Percentiles rank a stretch among this genome's conserved stretches.
Conservation (phyloP, 2,329 filamentous ascomycete species). For the Sarocladiaceae sp. region DNA sequence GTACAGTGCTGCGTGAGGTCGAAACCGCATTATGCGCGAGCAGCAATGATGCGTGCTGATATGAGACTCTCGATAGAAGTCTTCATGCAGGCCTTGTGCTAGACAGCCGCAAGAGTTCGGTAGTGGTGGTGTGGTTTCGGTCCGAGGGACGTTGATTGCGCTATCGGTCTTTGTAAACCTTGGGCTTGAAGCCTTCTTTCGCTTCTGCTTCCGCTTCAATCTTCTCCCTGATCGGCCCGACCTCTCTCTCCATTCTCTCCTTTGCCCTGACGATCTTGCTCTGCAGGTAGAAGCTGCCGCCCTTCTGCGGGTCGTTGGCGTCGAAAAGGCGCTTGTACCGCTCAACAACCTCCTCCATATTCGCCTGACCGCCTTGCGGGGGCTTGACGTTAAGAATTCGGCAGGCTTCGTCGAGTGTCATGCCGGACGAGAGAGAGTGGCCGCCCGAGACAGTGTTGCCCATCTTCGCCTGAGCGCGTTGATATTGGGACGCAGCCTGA, state of each 20-base stretch:
- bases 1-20: conserved; percentile 22
- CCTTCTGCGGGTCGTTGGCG: conserved; percentile 87
- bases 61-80: no score
- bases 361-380: conserved; percentile 64
- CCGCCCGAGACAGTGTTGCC: conserved; percentile 51
- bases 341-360: conserved; percentile 72
- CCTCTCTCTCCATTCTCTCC: conserved; percentile 85
- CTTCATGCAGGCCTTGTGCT: no score
- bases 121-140: neutral
- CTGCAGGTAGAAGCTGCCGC: conserved; percentile 96
- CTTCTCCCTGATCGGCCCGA: conserved; percentile 65
- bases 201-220: conserved; percentile 69
- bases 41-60: no score
- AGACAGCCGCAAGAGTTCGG: neutral
- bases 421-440: conserved; percentile 56
- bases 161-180: conserved; percentile 83
- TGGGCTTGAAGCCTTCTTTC: conserved; percentile 86
- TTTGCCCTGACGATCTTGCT: conserved; percentile 91
- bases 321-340: conserved; percentile 95
- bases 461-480: conserved; percentile 61
- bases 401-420: conserved; percentile 94
- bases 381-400: conserved; percentile 95
- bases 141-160: neutral
- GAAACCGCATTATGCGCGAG: conserved; percentile 8
- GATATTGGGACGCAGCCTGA: conserved; percentile 76